Percentiles rank a stretch among this genome's conserved stretches.
phyloP scores from a whole-genome alignment of 2,329 filamentous ascomycete genomes.

The Trichoderma breve region DNA sequence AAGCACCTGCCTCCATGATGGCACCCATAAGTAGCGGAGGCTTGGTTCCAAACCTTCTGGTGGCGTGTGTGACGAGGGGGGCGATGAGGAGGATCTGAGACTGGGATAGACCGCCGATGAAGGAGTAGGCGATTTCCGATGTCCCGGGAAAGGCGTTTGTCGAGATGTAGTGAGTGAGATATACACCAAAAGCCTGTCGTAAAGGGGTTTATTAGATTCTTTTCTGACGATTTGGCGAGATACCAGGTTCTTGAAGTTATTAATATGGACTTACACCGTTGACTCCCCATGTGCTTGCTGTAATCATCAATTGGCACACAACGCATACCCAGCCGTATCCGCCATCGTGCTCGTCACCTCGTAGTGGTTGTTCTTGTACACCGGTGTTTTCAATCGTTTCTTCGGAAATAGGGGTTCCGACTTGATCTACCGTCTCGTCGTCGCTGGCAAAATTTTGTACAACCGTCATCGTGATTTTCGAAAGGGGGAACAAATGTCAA shows the following conservation, averaged over 20 bases:
- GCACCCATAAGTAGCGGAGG: slow-evolving; percentile 51
- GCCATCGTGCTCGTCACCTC: slow-evolving; percentile 39
- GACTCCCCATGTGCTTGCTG: slow-evolving; percentile 43
- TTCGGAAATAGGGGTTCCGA: neutral
- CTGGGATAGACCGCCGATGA: slow-evolving; percentile 58
- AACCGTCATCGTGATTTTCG: neutral
- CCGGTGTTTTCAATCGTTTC: neutral
- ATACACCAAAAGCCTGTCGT: slow-evolving; percentile 42
- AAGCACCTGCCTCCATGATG: slow-evolving; percentile 47
- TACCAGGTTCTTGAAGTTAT: slow-evolving; percentile 37
- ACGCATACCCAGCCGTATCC: slow-evolving; percentile 49
- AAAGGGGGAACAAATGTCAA: neutral
- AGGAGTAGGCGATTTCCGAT: slow-evolving; percentile 54
- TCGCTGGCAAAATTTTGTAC: neutral
- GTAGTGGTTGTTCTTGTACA: neutral
- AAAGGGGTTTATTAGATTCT: neutral
- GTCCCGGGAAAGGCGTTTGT: slow-evolving; percentile 50
- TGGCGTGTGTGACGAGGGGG: slow-evolving; percentile 37
- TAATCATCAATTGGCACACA: slow-evolving; percentile 33
- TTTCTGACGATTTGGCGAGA: neutral
- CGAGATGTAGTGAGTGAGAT: slow-evolving; percentile 55
- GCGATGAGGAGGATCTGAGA: slow-evolving; percentile 41
- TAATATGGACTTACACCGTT: slow-evolving; percentile 31
- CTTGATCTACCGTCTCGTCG: neutral
- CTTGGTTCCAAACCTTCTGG: slow-evolving; percentile 32